phyloP scores from a whole-genome alignment of 2,329 filamentous ascomycete species.

The Fusarium sp. region DNA sequence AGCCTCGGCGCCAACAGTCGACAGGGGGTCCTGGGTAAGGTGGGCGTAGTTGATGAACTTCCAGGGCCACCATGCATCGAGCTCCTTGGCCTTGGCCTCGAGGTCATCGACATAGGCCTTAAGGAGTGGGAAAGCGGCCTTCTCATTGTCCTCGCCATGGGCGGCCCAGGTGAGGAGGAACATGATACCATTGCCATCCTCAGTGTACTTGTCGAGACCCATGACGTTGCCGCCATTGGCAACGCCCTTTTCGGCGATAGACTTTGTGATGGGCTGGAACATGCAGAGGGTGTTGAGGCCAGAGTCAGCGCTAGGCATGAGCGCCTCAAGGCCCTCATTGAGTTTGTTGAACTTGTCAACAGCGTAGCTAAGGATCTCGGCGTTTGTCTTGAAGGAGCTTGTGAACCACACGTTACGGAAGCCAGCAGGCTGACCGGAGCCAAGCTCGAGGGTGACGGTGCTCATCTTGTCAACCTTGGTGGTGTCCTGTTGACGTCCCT shows the following conservation, averaged over 20 bases:
- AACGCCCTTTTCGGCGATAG: conserved; percentile 46
- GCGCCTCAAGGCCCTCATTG: conserved; percentile 39
- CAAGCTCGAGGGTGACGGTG: conserved; percentile 47
- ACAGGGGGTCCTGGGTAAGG: conserved; percentile 51
- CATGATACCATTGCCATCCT: conserved; percentile 46
- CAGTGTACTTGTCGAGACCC: conserved; percentile 47
- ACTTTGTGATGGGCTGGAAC: conserved; percentile 50
- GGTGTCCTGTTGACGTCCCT: conserved; percentile 41
- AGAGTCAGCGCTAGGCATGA: conserved; percentile 38
- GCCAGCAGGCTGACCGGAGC: conserved; percentile 43
- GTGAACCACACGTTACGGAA: conserved; percentile 53
- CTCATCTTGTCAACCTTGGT: conserved; percentile 45
- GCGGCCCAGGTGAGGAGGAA: conserved; percentile 48
- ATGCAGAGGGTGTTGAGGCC: conserved; percentile 47
- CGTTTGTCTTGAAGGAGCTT: conserved; percentile 50
- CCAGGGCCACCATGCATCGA: conserved; percentile 44
- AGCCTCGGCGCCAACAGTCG: conserved; percentile 53
- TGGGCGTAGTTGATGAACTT: conserved; percentile 60
- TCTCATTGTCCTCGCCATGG: conserved; percentile 49
- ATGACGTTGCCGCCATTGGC: conserved; percentile 50
- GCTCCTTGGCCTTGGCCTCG: conserved; percentile 40
- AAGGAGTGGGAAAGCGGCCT: conserved; percentile 51
- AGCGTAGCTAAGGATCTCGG: conserved; percentile 49
- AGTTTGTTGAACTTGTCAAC: conserved; percentile 47
- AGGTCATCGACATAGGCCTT: conserved; percentile 48